A percentile compares a stretch with the other conserved stretches of the same genome.
These are phyloP conservation scores for Thalassia testudinum DNA, from an alignment of 116 monocot species.

Conservation along the genomic window DNA sequence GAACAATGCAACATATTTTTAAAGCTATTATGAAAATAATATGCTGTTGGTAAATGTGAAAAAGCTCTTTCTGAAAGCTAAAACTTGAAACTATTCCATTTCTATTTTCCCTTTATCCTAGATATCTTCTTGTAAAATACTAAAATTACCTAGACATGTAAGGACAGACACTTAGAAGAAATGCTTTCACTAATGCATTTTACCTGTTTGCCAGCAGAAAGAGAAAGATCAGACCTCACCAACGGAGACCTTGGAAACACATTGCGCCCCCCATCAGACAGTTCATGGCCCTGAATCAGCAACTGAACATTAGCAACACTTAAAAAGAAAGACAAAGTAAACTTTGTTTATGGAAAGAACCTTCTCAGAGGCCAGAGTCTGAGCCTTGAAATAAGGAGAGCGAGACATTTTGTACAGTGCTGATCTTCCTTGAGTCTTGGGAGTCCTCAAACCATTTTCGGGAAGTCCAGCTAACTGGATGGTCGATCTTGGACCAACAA, in stretches of 20 bases:
- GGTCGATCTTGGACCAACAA: conserved; percentile 14
- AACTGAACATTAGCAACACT: neutral
- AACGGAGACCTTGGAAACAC: conserved; percentile 11
- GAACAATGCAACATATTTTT: too few relatives aligned
- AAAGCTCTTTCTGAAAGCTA: too few relatives aligned
- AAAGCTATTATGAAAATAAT: too few relatives aligned
- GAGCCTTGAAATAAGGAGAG: conserved; percentile 75
- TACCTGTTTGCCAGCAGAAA: conserved; percentile 53
- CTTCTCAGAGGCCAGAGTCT: conserved; percentile 5
- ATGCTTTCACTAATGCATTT: too few relatives aligned
- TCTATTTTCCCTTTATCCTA: too few relatives aligned
- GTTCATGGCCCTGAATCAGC: conserved; percentile 21
- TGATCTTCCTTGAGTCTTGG: conserved; percentile 34
- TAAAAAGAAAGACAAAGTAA: too few relatives aligned
- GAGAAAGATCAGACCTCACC: conserved; percentile 9
- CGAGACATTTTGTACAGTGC: conserved; percentile 64
- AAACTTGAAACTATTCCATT: too few relatives aligned
- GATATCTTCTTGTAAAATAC: too few relatives aligned
- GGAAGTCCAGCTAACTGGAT: conserved; percentile 10
- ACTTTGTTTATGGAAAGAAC: conserved; percentile 2
- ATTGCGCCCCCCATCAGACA: conserved; percentile 6
- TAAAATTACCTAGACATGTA: too few relatives aligned
- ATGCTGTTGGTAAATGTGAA: too few relatives aligned
- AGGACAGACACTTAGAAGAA: too few relatives aligned
- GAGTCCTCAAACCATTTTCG: conserved; percentile 8